These are phyloP conservation scores for Russula emetica DNA, from an alignment of 768 basidiomycete species.

Conservation along the genomic window DNA sequence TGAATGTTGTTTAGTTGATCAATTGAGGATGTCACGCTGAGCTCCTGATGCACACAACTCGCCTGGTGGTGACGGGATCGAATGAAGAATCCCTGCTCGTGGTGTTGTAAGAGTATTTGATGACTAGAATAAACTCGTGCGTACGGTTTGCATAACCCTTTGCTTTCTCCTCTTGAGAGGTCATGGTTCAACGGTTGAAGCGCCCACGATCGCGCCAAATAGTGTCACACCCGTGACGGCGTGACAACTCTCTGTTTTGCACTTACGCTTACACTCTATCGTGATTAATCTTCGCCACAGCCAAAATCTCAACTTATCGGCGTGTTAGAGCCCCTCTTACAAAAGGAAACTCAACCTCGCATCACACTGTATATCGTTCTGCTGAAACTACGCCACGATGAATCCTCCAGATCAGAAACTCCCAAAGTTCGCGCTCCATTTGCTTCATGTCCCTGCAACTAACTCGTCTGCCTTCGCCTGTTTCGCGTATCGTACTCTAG, in stretches of 20 bases:
- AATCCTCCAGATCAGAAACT: slow-evolving; percentile 33
- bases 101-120: neutral
- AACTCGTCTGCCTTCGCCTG: slow-evolving; percentile 5
- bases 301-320: neutral
- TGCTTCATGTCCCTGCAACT: neutral
- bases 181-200: neutral
- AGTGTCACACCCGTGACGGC: slow-evolving; percentile 3
- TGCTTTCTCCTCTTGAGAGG: neutral
- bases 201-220: neutral
- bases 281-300: too few relatives aligned
- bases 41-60: neutral
- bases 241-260: neutral
- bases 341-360: neutral
- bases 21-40: neutral
- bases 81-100: slow-evolving; percentile 23
- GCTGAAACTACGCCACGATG: slow-evolving; percentile 9
- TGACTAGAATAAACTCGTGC: neutral
- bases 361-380: neutral
- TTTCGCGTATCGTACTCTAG: slow-evolving; percentile 36
- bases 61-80: slow-evolving; percentile 40
- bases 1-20: slow-evolving; percentile 16
- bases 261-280: neutral
- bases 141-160: slow-evolving; percentile 21
- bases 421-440: slow-evolving; percentile 33
- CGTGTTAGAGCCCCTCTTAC: neutral